Base-by-base conservation (phyloP, 2,329 filamentous ascomycete species). In the Cadophora luteo-olivacea region DNA sequence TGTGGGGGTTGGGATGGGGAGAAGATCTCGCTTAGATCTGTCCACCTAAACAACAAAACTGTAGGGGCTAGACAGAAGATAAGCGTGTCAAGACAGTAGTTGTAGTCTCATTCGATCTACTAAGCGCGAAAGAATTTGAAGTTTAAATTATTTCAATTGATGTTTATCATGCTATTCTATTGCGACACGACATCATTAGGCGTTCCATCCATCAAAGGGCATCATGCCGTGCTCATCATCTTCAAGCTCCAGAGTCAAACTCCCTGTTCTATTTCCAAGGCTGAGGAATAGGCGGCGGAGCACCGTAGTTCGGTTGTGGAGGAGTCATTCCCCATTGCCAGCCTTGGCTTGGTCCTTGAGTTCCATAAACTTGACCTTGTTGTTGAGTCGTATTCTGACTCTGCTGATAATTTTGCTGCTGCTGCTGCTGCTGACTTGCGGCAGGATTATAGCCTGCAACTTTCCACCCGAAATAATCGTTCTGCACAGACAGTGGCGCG, bases 291-390 rank as follows among this genome's bases (percentile, higher is more conserved):
- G 68, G 57, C 3, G 70, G 67, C 19, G 70, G 70, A 24, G 67
- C 61, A 1, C 70, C 69, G 58, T 70, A 72, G 16, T 68, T 58
- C 14, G 68, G 69, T 16, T 70, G 41, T 19, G 66, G 58, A 38
- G 62, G 33, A 14, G 61, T 33, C 54, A 57, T 62, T 48, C 65
- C 70, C 70, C 70, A 69, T 41, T 66, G 60, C 70, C 70, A 72
- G 1, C 67, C 70, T 24, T 48, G 64, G 49, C 14, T 55, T n/a
- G 41, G 69, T 1, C 65, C 68, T 36, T 48, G 64, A 52, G 9
- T 24, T n/a, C 48, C 49, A 32, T 62, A 48, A 36, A 48, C 54
- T 45, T 64, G 64, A 9, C 36, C 58, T 49, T 57, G 55, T 1
- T 4, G 36, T 55, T 52, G 41, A 45, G 12, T 16, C 41, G 14